Conservation (phyloP, 2,329 filamentous ascomycete genomes). For the Epichloe brachyelytri region DNA sequence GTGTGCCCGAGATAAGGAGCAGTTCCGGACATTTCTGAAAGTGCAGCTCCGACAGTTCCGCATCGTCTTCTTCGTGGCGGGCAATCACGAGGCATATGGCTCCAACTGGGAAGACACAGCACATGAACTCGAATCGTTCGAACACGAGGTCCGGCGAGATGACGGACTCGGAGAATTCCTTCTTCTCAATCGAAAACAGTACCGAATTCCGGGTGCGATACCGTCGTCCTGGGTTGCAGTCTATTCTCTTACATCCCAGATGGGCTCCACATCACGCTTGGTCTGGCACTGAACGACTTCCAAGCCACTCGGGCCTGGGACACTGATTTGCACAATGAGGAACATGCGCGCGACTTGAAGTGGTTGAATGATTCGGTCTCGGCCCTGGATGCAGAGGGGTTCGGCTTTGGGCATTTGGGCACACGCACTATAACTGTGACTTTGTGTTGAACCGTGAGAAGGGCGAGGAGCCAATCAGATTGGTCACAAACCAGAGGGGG, state of each 20-base stretch:
- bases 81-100: conserved; percentile 44
- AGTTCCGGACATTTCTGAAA: conserved; percentile 31
- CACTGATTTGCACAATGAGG: conserved; percentile 21
- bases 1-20: conserved; percentile 22
- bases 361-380: conserved; percentile 30
- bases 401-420: conserved; percentile 35
- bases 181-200: conserved; percentile 21
- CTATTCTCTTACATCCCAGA: conserved; percentile 35
- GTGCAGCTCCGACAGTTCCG: conserved; percentile 34
- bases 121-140: conserved; percentile 17
- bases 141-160: conserved; percentile 13
- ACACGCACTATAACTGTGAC: conserved; percentile 35
- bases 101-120: conserved; percentile 24
- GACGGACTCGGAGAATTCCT: conserved; percentile 24
- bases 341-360: conserved; percentile 24
- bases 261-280: conserved; percentile 23
- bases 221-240: conserved; percentile 22
- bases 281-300: conserved; percentile 37
- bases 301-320: conserved; percentile 30
- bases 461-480: conserved; percentile 14
- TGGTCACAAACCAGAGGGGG: conserved; percentile 27
- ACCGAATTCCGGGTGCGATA: conserved; percentile 13
- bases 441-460: conserved; percentile 15
- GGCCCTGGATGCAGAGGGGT: conserved; percentile 19
- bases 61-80: conserved; percentile 36